A percentile compares a stretch with the other conserved stretches of the same genome.
phyloP scores from a whole-genome alignment of 1,284 basidiomycete genomes.

The Cutaneotrichosporon mucoides region DNA sequence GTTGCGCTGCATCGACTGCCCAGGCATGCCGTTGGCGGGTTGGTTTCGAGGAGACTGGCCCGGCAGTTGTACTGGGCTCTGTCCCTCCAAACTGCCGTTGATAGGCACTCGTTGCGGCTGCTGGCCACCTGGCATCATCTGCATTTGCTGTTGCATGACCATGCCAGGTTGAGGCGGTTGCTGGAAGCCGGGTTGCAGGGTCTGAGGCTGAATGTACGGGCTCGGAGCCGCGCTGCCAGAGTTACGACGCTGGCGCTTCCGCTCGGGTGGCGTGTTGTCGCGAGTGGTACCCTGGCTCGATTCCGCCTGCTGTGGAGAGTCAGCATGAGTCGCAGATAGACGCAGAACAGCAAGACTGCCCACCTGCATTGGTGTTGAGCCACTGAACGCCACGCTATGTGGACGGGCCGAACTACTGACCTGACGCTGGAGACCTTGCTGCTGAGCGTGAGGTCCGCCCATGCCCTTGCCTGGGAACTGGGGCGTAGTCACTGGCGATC shows the following conservation, averaged over 20 bases:
- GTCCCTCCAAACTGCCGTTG: constrained; percentile 10
- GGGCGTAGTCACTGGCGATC: constrained; percentile 13
- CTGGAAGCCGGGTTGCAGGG: constrained; percentile 17
- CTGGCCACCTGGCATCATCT: constrained; percentile 8
- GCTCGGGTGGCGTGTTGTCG: constrained; percentile 37
- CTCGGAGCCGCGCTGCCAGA: constrained; percentile 37
- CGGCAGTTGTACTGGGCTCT: constrained; percentile 14
- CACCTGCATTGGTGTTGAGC: constrained; percentile 25
- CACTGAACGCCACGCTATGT: constrained; percentile 17
- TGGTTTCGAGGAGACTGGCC: constrained; percentile 15
- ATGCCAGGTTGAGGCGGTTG: constrained; percentile 6
- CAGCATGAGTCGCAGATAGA: too few species aligned
- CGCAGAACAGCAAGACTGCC: not conserved
- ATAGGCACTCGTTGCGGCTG: constrained; percentile 11
- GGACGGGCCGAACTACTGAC: constrained; percentile 20
- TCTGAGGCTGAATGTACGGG: constrained; percentile 27
- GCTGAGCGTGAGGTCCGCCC: constrained; percentile 7
- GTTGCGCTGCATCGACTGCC: constrained; percentile 33
- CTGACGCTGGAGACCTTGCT: constrained; percentile 18
- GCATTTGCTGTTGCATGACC: constrained; percentile 12
- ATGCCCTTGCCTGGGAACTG: constrained; percentile 8
- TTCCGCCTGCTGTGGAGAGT: constrained; percentile 5
- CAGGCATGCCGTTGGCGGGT: constrained; percentile 16
- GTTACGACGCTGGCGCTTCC: constrained; percentile 38
- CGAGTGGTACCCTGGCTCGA: constrained; percentile 11